Evolutionary conservation across 2,329 filamentous ascomycete genomes (phyloP), one percentile per base, ranked within the genome.

Genomic region (Verticillium zaregamsianum): DNA sequence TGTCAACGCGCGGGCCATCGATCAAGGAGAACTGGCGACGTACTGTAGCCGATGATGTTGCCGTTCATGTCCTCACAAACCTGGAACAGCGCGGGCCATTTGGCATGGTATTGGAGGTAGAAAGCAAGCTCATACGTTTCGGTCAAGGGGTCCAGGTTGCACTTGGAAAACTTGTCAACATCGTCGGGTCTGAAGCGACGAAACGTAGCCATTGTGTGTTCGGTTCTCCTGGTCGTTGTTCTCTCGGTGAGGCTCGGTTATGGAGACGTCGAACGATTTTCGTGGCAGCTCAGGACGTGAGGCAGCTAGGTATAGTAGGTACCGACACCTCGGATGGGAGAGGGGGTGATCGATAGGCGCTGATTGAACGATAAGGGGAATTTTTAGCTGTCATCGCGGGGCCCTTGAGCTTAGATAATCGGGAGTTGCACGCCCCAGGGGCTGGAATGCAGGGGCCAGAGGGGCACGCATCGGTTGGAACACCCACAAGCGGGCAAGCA

Each of bases 41-140:
- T 83, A 96, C 93, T 96, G 77, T 99, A 99, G 61, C 91, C 95
- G 67, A 97, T 90, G 62, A 98, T 94, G 65, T 93, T 90, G n/a
- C 93, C 93, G 65, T 90, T 84, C 61, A 86, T 84, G 67, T 94
- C 92, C 74, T 97, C 92, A 63, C 96, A 92, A 17, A 96, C 91
- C 72, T 92, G 92, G 79, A 97, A 98, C 54, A 98, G 85, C 31
- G 93, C 90, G 1, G 95, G 95, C 95, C 95, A 99, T 82, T 91
- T 92, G 59, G 93, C 92, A 66, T 97, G 88, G 77, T 99, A 99
- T 71, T 96, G 91, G 63, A 97, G 86, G 79, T 99, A 99, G 80
- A 98, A 99, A 65, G 88, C 86, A 66, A 97, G 85, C 74, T 96
- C 93, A 80, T 98, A 99, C 61, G 96, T 98, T 79, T 99, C 95